A percentile compares a stretch with the other conserved stretches of the same genome.
Evolutionary conservation across 345 rosid species (phyloP).

Genomic region (Citrus cavaleriei): DNA sequence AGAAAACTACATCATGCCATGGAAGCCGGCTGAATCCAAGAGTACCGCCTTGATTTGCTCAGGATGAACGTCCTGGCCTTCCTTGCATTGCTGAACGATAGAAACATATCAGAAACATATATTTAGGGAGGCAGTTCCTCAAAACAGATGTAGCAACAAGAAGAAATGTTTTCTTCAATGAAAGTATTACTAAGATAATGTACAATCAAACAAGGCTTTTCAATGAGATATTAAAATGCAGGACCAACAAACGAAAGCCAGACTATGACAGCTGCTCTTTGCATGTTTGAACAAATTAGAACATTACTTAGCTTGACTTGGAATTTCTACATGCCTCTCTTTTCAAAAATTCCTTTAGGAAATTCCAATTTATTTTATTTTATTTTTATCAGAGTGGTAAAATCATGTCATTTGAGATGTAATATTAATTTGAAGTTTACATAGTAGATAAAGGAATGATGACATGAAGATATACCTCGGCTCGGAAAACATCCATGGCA

Average conservation of each 20-base stretch:
- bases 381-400: background rate
- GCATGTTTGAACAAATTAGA: background rate
- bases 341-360: background rate
- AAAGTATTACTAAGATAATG: background rate
- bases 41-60: constrained; percentile 72
- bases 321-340: background rate
- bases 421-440: background rate
- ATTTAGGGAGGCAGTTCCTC: background rate
- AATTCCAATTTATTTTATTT: no score
- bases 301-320: background rate
- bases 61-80: constrained; percentile 58
- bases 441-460: background rate
- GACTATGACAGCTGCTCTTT: background rate
- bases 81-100: constrained; percentile 59
- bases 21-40: constrained; percentile 58
- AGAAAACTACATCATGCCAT: constrained; percentile 25
- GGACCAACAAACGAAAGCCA: background rate
- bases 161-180: background rate
- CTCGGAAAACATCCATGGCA: constrained; percentile 73
- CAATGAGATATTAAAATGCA: no score
- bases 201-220: background rate
- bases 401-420: background rate
- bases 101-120: background rate
- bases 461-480: constrained; percentile 48
- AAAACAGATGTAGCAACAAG: background rate